Conservation (phyloP, 1,139 yeast genomes). For the Blastobotrys arbuscula region DNA sequence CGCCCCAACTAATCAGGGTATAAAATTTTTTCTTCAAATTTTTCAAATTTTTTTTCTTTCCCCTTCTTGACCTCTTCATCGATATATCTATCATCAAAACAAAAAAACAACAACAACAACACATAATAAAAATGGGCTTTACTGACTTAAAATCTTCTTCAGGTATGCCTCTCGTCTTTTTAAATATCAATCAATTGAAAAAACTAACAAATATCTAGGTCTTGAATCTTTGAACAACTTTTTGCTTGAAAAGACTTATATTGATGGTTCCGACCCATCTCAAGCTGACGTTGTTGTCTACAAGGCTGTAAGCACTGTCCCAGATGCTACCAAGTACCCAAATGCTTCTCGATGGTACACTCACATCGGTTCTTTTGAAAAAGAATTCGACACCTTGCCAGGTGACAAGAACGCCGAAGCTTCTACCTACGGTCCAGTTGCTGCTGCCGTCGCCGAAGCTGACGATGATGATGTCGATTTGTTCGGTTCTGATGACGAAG, state of each 20-base stretch:
- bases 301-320: conserved; percentile 79
- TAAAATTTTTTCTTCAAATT: neutral
- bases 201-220: conserved; percentile 36
- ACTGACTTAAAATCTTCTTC: conserved; percentile 40
- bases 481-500: conserved; percentile 93
- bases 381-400: conserved; percentile 55
- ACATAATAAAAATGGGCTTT: conserved; percentile 33
- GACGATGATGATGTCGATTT: conserved; percentile 91
- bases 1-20: too few species aligned
- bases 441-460: conserved; percentile 56
- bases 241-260: conserved; percentile 88
- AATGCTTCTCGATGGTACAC: conserved; percentile 96
- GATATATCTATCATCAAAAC: too few species aligned
- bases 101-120: neutral
- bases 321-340: conserved; percentile 65
- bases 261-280: conserved; percentile 68
- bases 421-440: conserved; percentile 55
- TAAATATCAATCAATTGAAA: conserved; percentile 1
- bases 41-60: neutral
- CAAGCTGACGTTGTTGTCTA: conserved; percentile 91
- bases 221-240: conserved; percentile 77
- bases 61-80: neutral
- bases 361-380: conserved; percentile 91
- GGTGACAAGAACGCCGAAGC: conserved; percentile 36
- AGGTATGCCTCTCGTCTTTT: conserved; percentile 28